Evolutionary conservation across 1,139 yeast genomes (phyloP).

Genomic region (Diutina pseudorugosa): DNA sequence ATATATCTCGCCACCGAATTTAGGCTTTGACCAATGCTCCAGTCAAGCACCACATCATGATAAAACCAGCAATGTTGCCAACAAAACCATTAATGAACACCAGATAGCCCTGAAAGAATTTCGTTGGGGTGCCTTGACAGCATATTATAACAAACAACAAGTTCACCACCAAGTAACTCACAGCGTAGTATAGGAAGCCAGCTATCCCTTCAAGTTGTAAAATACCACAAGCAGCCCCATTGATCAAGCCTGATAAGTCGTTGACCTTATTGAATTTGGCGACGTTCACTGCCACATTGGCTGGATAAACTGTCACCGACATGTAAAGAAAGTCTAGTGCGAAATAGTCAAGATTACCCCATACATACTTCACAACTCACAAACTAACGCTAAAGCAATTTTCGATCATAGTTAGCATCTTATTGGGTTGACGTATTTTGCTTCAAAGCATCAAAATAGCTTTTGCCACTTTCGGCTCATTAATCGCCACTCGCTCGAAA

Average conservation of each 20-base stretch:
- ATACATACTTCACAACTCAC: not conserved
- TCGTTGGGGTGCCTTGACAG: not conserved
- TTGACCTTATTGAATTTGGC: not conserved
- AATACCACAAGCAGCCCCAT: constrained; percentile 1
- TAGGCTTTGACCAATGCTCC: constrained; percentile 2
- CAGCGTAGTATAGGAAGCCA: not conserved
- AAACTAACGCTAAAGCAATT: not conserved
- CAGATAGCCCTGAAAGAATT: not conserved
- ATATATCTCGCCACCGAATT: not conserved
- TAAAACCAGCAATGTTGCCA: not conserved
- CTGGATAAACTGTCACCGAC: not conserved
- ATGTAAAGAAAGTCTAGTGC: not conserved
- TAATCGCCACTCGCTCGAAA: not conserved
- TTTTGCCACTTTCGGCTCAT: not conserved
- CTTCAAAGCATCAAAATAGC: not conserved
- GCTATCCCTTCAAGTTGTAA: not conserved
- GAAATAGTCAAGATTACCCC: not conserved
- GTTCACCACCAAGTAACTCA: not conserved
- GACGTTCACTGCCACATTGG: not conserved
- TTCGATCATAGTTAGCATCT: not conserved
- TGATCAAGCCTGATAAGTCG: not conserved
- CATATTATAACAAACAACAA: not conserved
- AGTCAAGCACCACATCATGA: constrained; percentile 4
- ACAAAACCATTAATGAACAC: not conserved
- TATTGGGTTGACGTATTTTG: not conserved